These are phyloP conservation scores for Cyamopsis tetragonoloba DNA, from an alignment of 306 rosid genomes.

Conservation along the genomic window DNA sequence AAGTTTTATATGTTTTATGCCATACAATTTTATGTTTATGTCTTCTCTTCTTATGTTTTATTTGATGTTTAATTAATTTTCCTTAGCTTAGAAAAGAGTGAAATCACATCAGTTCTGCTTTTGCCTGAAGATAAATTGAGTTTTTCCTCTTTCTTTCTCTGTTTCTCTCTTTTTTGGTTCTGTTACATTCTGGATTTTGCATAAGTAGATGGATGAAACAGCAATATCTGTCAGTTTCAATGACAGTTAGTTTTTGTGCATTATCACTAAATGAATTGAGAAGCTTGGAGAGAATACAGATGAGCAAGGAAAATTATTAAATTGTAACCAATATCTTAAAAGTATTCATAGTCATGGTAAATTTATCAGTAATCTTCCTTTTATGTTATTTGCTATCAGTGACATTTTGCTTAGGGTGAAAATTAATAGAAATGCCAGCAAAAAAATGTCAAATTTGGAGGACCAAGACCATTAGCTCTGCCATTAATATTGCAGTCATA, in stretches of 20 bases:
- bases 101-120: constrained; percentile 8
- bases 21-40: constrained; percentile 4
- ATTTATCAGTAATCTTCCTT: no score
- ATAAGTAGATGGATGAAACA: constrained; percentile 5
- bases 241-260: neutral
- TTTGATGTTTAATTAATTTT: neutral
- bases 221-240: neutral
- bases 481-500: neutral
- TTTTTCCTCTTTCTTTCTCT: neutral
- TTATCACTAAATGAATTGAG: neutral
- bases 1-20: constrained; percentile 15
- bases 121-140: constrained; percentile 9
- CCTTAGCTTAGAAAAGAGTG: constrained; percentile 20
- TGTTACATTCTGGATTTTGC: neutral
- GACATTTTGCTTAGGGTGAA: neutral
- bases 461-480: neutral
- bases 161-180: neutral
- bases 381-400: neutral
- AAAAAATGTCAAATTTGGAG: neutral
- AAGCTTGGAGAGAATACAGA: neutral
- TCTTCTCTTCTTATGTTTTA: neutral
- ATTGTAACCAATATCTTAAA: no score
- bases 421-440: neutral
- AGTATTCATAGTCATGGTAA: no score
- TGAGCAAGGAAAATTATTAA: neutral